Base-by-base conservation (phyloP, 2,329 filamentous ascomycete species). In the Penicillium sp. region DNA sequence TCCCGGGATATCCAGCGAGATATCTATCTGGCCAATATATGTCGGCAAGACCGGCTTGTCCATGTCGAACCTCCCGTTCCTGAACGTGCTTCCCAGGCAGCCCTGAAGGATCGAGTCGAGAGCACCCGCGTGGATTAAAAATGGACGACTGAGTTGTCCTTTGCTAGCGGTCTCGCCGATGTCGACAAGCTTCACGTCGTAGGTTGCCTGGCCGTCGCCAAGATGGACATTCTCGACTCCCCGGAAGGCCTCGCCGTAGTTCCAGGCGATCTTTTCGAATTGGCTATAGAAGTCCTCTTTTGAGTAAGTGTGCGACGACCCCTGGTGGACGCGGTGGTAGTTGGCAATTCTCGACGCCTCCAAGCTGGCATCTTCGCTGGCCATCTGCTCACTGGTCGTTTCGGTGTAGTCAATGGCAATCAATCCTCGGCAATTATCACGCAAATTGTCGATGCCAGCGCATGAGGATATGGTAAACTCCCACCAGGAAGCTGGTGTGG, bases 201-300 rank as follows among this genome's bases (percentile, higher is more conserved):
- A 34, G 36, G 23, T 40, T 4, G 20, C 20, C 36, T 40, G 20
- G 18, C 36, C 36, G 12, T 40, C 36, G 18, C 36, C 36, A 24
- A 40, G 36, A 40, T 40, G 20, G 20, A 40, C 36, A 24, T 24
- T 34, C 32, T 34, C 32, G 32, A 34, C 32, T 34, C 32, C 32
- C 15, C 17, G 32, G n/a, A 34, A 34, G 5, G 32, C 32, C 32
- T 34, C 32, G 10, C 32, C 32, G n/a, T 34, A 34, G 32, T 34
- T 34, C 32, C 32, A 34, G 32, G 32, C 32, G 32, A 34, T 34
- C 32, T 34, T 34, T 34, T 34, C 32, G 32, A 34, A 34, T 34
- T 34, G 32, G 32, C 32, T 18, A n/a, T 34, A 34, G 32, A 34
- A 34, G 32, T 34, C 32, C 32, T 34, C 32, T 34, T 34, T 34